Percentiles rank a stretch among this genome's conserved stretches.
Evolutionary conservation across 441 rosid genomes (phyloP).

Genomic region (Heliophila coronopifolia): DNA sequence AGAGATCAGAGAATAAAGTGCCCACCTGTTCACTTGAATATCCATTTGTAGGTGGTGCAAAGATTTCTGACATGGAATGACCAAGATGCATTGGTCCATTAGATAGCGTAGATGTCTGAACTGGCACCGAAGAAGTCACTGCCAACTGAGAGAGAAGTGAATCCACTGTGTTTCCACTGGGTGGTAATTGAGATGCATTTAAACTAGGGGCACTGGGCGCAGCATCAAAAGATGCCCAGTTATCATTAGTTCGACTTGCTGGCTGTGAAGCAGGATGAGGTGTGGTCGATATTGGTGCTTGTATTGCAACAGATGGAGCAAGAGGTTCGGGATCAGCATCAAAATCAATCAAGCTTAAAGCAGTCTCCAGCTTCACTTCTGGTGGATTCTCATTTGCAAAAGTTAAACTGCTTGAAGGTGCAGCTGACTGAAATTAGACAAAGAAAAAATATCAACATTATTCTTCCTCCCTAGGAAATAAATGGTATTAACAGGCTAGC

Average conservation of each 20-base stretch:
- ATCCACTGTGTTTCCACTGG: slow-evolving; percentile 52
- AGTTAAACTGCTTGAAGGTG: slow-evolving; percentile 61
- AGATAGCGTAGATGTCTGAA: slow-evolving; percentile 38
- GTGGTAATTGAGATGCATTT: slow-evolving; percentile 49
- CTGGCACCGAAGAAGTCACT: slow-evolving; percentile 45
- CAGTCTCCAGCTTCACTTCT: slow-evolving; percentile 58
- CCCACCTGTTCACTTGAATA: slow-evolving; percentile 64
- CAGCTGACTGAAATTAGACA: slow-evolving; percentile 54
- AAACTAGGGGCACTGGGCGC: slow-evolving; percentile 33
- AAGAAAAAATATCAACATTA: slow-evolving; percentile 25
- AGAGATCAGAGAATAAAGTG: slow-evolving; percentile 4
- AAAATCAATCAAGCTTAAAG: slow-evolving; percentile 85
- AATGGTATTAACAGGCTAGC: not conserved
- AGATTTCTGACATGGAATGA: slow-evolving; percentile 41
- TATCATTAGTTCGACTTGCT: slow-evolving; percentile 37
- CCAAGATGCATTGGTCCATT: slow-evolving; percentile 36
- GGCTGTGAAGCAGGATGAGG: slow-evolving; percentile 43
- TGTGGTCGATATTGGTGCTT: slow-evolving; percentile 33
- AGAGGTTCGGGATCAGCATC: slow-evolving; percentile 80
- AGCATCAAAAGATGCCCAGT: slow-evolving; percentile 91
- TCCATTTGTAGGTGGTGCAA: slow-evolving; percentile 37
- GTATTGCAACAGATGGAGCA: slow-evolving; percentile 35
- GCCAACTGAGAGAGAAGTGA: slow-evolving; percentile 77
- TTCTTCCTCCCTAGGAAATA: not conserved
- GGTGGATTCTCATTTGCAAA: slow-evolving; percentile 48